Conservation (phyloP, 306 rosid genomes). For the Spatholobus suberectus region DNA sequence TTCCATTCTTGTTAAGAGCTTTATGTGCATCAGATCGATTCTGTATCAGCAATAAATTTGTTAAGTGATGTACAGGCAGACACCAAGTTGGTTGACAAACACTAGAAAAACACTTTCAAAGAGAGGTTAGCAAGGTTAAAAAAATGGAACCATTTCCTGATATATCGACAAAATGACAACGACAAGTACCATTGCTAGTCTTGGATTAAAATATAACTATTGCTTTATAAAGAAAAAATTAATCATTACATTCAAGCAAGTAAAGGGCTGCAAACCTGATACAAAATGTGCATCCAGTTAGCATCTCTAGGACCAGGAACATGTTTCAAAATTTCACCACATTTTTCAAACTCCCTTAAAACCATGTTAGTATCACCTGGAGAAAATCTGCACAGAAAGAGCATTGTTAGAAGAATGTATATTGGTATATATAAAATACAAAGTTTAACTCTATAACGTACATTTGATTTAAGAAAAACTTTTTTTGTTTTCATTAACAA, state of each 20-base stretch:
- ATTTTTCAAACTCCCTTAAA: slow-evolving; percentile 94
- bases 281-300: slow-evolving; percentile 94
- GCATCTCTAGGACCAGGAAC: slow-evolving; percentile 95
- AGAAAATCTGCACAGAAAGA: slow-evolving; percentile 70
- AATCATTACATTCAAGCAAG: slow-evolving; percentile 31
- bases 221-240: neutral
- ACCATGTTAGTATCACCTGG: slow-evolving; percentile 86
- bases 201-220: neutral
- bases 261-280: slow-evolving; percentile 63
- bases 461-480: neutral
- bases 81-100: slow-evolving; percentile 8
- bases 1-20: slow-evolving; percentile 90
- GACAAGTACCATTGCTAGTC: neutral
- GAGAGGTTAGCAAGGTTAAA: neutral
- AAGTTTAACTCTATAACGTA: neutral
- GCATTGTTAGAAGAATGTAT: slow-evolving; percentile 1
- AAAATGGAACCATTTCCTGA: neutral
- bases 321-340: slow-evolving; percentile 92
- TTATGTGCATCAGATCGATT: slow-evolving; percentile 86
- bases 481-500: neutral
- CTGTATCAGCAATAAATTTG: slow-evolving; percentile 58
- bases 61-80: slow-evolving; percentile 1
- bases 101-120: neutral
- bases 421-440: neutral
- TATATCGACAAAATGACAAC: neutral